These are phyloP conservation scores for Urostyla sp. DNA, from an alignment of 73 alveolate species.

Conservation along the genomic window DNA sequence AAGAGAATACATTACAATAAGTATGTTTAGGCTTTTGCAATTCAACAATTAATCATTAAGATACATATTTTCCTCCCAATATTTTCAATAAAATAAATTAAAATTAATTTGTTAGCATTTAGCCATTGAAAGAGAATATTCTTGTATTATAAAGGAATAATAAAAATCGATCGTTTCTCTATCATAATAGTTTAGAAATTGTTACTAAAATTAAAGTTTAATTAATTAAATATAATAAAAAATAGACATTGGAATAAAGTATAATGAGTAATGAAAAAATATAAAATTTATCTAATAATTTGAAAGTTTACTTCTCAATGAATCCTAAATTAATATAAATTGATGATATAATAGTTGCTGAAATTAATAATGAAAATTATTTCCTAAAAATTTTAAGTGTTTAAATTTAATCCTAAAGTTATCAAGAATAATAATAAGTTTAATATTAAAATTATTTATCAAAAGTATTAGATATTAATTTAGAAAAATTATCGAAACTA, in stretches of 20 bases:
- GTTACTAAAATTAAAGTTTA: slow-evolving; percentile 1
- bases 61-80: slow-evolving; percentile 16
- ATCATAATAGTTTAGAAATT: neutral
- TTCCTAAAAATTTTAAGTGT: neutral
- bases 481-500: neutral
- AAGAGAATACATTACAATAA: neutral
- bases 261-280: neutral
- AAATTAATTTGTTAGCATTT: neutral
- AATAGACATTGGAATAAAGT: neutral
- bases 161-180: neutral
- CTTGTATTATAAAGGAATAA: neutral
- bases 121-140: neutral
- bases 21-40: slow-evolving; percentile 9
- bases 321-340: slow-evolving; percentile 25
- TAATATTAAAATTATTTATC: neutral
- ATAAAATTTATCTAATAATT: neutral
- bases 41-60: neutral
- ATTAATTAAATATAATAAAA: neutral
- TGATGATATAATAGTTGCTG: neutral
- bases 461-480: slow-evolving; percentile 15
- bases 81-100: neutral
- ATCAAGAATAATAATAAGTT: neutral
- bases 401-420: neutral
- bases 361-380: neutral
- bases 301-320: neutral